Percentiles rank a stretch among this genome's conserved stretches.
Conservation (phyloP, 352 stramenopile genomes). For the Pythium utonaiense region DNA sequence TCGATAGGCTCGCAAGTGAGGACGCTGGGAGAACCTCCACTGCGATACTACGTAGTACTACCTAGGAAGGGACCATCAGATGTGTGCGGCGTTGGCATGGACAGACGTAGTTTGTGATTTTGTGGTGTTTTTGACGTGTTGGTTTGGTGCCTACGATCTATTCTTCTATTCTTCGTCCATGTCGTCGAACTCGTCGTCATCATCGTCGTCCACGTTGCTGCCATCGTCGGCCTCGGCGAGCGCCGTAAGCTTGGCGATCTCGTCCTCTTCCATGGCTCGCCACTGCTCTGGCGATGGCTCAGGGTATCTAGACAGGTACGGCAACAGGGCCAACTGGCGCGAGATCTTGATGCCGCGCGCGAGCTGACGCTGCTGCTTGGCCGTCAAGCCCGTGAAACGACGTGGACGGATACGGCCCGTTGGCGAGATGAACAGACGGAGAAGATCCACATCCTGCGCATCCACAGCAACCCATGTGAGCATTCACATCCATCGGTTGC, state of each 20-base stretch:
- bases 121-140: slow-evolving; percentile 8
- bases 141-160: slow-evolving; percentile 20
- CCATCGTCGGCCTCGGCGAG: slow-evolving; percentile 55
- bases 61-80: not conserved
- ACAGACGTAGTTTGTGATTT: slow-evolving; percentile 24
- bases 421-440: slow-evolving; percentile 80
- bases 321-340: slow-evolving; percentile 69
- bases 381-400: slow-evolving; percentile 75
- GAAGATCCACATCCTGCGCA: slow-evolving; percentile 61
- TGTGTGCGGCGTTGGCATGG: not conserved
- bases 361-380: slow-evolving; percentile 83
- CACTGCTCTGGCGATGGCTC: slow-evolving; percentile 79
- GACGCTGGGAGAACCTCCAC: too few species aligned
- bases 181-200: slow-evolving; percentile 67
- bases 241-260: slow-evolving; percentile 55
- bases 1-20: too few species aligned
- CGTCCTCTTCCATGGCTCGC: slow-evolving; percentile 76
- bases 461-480: not conserved
- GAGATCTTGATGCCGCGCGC: slow-evolving; percentile 75
- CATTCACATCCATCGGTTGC: not conserved
- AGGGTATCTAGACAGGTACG: slow-evolving; percentile 76
- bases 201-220: slow-evolving; percentile 45
- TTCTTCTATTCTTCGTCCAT: slow-evolving; percentile 44
- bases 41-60: too few species aligned
- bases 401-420: slow-evolving; percentile 79